Evolutionary conservation across 768 basidiomycete genomes (phyloP), one percentile per base, ranked within the genome.

Genomic region (Dacryopinax spathularia): DNA sequence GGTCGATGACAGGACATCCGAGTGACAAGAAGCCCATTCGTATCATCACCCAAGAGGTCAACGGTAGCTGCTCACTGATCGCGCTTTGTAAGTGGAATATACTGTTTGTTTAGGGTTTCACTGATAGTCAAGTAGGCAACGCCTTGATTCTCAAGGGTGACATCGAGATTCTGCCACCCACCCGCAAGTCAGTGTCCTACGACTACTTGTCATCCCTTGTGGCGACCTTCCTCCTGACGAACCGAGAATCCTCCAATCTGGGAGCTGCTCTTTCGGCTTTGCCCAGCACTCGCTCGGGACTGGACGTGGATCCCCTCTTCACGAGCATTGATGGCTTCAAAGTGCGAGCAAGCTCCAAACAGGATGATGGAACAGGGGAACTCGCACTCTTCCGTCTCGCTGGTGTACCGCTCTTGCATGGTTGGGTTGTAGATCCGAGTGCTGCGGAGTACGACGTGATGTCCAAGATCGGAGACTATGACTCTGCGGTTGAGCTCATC

Each of bases 301-400:
- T 96, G 79, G 88, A 93, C 70, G 77, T 96, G 44, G 92, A 96
- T 68, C 90, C 92, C 0, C 73, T 84, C 0, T 96, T 96, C 72
- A 87, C 85, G 0, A 81, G 81, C 0, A 70, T 84, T 6, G 81
- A 81, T 1, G 80, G 83, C 0, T 93, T 94, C 71, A 39, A 65
- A 1, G 34, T 34, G n/a, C 10, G 34, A 15, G 33, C 16, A 15
- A 78, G 82, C 13, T 87, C 89, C 1, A 74, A 74, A 0, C 76
- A 77, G 9, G 82, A 80, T 0, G 78, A 79, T 31, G 83, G 83
- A 0, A 39, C 65, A 22, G 91, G 89, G 1, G 93, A 90, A 70
- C 81, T 96, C 43, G 83, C 87, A 64, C 81, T 96, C 7, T 96
- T 96, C 69, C 77, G 84, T n/a, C 84, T 89, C 43, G 88, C 84